These are phyloP conservation scores for Halenospora varia DNA, from an alignment of 495 filamentous ascomycete species.

Conservation along the genomic window DNA sequence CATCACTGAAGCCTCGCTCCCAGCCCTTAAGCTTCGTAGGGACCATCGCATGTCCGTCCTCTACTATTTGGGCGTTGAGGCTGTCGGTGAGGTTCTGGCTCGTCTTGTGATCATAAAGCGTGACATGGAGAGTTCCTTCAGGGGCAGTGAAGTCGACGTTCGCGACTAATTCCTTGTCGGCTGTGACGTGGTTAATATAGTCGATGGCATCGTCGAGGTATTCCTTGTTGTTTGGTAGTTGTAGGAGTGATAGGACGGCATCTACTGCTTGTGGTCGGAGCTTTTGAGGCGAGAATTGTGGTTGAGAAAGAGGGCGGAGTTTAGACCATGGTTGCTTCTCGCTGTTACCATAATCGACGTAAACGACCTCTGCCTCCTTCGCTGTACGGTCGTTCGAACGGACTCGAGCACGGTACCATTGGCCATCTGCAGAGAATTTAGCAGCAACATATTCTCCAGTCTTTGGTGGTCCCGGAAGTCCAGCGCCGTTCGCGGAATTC, in stretches of 20 bases:
- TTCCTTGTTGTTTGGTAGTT: slow-evolving; percentile 73
- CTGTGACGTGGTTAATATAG: slow-evolving; percentile 64
- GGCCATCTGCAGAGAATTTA: slow-evolving; percentile 76
- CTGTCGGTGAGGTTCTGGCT: slow-evolving; percentile 57
- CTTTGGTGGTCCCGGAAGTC: slow-evolving; percentile 76
- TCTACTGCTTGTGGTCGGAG: slow-evolving; percentile 85
- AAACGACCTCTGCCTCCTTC: slow-evolving; percentile 83
- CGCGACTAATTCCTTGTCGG: slow-evolving; percentile 71
- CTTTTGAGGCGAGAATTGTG: slow-evolving; percentile 73
- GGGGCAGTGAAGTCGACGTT: slow-evolving; percentile 77
- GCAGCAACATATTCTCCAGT: slow-evolving; percentile 87
- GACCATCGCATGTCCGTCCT: slow-evolving; percentile 84
- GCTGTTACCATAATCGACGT: slow-evolving; percentile 95
- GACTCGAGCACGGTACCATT: slow-evolving; percentile 93
- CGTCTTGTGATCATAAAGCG: slow-evolving; percentile 70
- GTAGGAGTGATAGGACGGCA: slow-evolving; percentile 80
- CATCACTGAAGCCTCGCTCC: slow-evolving; percentile 71
- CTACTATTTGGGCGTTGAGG: slow-evolving; percentile 80
- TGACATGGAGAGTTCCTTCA: slow-evolving; percentile 77
- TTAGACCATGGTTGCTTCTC: slow-evolving; percentile 80
- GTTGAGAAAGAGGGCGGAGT: slow-evolving; percentile 71
- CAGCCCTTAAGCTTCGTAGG: slow-evolving; percentile 83
- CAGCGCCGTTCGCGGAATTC: slow-evolving; percentile 63
- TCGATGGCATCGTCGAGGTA: slow-evolving; percentile 76
- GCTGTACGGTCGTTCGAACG: slow-evolving; percentile 87